Evolutionary conservation across 306 rosid species (phyloP), one percentile per base, ranked within the genome.

Genomic region (Malus fusca): DNA sequence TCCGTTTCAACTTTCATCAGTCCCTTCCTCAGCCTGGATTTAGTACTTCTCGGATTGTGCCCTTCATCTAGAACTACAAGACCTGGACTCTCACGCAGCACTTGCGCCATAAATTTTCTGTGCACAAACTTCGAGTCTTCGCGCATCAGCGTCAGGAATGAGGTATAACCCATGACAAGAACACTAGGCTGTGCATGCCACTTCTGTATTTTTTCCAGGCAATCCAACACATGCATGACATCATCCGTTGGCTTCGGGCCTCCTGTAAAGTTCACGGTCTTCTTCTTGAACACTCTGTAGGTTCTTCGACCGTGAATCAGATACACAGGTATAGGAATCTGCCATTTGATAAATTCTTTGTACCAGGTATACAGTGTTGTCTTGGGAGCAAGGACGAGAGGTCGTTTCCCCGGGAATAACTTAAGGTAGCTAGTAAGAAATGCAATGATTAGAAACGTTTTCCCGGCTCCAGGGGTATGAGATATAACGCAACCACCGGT

Each of bases 1-100:
- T 92, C 90, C 6, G 98, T 95, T 30, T 89, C 87, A 3, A 90
- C 96, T 87, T 92, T 95, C 98, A 95, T 95, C 85, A 95, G 81
- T 74, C 71, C 90, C 77, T 90, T 95, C 79, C 97, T 87, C 90
- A 95, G 72, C 88, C 96, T 80, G 30, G 97, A 95, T 76, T 92
- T 90, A 3, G 97, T 95, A 77, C 98, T 95, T 82, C 98, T 86
- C 14, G 98, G 98, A 74, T 92, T 95, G 87, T 95, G 98, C 59
- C 98, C 98, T 82, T 95, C 98, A 66, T 95, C 98, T 42, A 95
- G 84, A 18, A 95, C 76, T 75, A 95, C 68, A 68, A 95, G 44
- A 71, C 97, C 97, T 0, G 98, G 98, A 81, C 96, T 95, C 84
- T 90, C 92, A 75, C 96, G 81, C 86, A 95, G 77, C 22, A 95